Base-by-base conservation (phyloP, 306 rosid genomes). In the Pterocarpus macrocarpus region DNA sequence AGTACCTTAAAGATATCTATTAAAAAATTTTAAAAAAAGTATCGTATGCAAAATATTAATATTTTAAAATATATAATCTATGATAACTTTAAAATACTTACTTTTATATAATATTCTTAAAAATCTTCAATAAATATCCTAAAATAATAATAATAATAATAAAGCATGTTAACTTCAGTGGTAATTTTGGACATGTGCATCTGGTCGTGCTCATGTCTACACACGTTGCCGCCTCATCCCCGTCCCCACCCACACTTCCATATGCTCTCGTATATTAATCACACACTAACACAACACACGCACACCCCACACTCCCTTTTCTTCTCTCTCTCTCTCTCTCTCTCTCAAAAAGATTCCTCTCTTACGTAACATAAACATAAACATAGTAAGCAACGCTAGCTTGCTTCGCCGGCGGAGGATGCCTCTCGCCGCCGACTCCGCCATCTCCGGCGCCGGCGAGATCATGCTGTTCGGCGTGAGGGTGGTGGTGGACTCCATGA, bases 381-480 rank as follows among this genome's bases (percentile, higher is more conserved):
- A 4, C 47, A 43, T 43, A 43, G 8, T 43, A 7, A 22, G 28
- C 28, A 22, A 22, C 28, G 28, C 28, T 22, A 22, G 28, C 28
- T 22, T 22, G 28, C 28, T 22, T 22, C 28, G 28, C 28, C 28
- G 28, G 28, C 28, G 28, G 45, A 85, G 14, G 62, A 94, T 91
- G 97, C 82, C 88, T 36, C 47, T 2, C 32, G 49, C 38, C 61
- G 53, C 79, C 2, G 90, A 86, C 43, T 79, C 90, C 73, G 28
- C 82, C 65, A 16, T 75, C 28, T 43, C 84, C 10, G 75, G 89
- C 71, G 92, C 61, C 32, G 61, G 91, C 33, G 98, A 92, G 90
- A 64, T 96, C 87, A 96, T 96, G 90, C 88, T 96, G 52, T 96
- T 96, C 75, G 99, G 99, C 1, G 94, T 96, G 8, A 83, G 99